Evolutionary conservation across 371 early-diverging fungal species (phyloP).

Genomic region (Mortierella sp.): DNA sequence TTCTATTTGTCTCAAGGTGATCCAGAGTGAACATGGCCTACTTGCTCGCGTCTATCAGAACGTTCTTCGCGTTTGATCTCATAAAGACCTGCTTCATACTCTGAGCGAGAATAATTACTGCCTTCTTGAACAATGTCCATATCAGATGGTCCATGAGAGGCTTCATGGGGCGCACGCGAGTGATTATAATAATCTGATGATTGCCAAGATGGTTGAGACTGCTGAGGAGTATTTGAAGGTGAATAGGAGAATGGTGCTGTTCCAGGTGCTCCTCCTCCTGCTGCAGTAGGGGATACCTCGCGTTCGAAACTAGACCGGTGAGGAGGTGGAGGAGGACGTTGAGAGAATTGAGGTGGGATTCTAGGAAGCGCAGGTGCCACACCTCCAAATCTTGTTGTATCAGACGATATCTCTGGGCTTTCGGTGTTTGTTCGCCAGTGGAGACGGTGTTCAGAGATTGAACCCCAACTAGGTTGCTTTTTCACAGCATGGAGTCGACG

Average conservation of each 20-base stretch:
- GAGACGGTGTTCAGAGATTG: conserved; percentile 33
- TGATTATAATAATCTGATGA: conserved; percentile 28
- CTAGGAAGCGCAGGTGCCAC: conserved; percentile 24
- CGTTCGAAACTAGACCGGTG: conserved; percentile 34
- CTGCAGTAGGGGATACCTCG: conserved; percentile 27
- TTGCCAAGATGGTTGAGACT: conserved; percentile 18
- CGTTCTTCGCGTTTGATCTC: conserved; percentile 16
- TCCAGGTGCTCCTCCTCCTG: background rate
- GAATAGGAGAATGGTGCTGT: conserved; percentile 27
- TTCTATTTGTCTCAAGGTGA: background rate
- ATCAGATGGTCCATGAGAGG: conserved; percentile 27
- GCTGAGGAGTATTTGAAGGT: conserved; percentile 10
- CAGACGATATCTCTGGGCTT: conserved; percentile 45
- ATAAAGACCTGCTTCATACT: conserved; percentile 10
- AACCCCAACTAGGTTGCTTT: conserved; percentile 44
- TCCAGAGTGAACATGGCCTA: background rate
- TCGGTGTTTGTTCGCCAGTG: conserved; percentile 26
- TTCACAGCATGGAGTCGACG: conserved; percentile 32
- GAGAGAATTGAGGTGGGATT: conserved; percentile 39
- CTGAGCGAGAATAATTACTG: conserved; percentile 5
- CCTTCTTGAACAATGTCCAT: conserved; percentile 47
- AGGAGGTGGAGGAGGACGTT: conserved; percentile 18
- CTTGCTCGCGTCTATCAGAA: background rate
- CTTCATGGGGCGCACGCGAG: background rate
- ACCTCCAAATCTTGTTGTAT: conserved; percentile 24